phyloP scores from a whole-genome alignment of 345 rosid species.

The Gossypium arboreum region DNA sequence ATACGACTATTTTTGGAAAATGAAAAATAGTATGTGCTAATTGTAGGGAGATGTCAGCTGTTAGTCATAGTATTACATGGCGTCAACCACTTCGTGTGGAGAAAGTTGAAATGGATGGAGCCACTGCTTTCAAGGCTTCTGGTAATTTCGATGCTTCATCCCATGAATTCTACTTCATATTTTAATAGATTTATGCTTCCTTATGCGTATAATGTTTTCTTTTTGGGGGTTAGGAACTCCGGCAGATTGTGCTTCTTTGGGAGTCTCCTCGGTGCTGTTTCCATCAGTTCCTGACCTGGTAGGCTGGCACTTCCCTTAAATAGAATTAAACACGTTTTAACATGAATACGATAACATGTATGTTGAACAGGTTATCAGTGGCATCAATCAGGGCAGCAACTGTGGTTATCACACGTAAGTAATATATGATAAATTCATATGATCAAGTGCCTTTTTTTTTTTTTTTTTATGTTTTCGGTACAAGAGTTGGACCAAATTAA shows the following conservation, averaged over 20 bases:
- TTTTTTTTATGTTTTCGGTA: no score
- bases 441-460: no score
- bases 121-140: slow-evolving; percentile 57
- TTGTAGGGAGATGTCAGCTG: slow-evolving; percentile 76
- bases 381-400: no score
- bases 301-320: slow-evolving; percentile 15
- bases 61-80: slow-evolving; percentile 81
- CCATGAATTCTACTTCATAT: background rate
- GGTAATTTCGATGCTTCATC: slow-evolving; percentile 33
- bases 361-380: no score
- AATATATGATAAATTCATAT: no score
- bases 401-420: no score
- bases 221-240: slow-evolving; percentile 58
- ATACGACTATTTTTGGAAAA: no score
- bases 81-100: slow-evolving; percentile 52
- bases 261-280: slow-evolving; percentile 64
- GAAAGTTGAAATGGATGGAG: slow-evolving; percentile 54
- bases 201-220: no score
- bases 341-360: no score
- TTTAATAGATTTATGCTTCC: no score
- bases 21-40: background rate
- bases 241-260: slow-evolving; percentile 76
- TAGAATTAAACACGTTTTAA: background rate
- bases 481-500: no score
- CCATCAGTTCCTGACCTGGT: slow-evolving; percentile 77